phyloP scores from a whole-genome alignment of 805 yeast species.

The Saturnispora halmiae region DNA sequence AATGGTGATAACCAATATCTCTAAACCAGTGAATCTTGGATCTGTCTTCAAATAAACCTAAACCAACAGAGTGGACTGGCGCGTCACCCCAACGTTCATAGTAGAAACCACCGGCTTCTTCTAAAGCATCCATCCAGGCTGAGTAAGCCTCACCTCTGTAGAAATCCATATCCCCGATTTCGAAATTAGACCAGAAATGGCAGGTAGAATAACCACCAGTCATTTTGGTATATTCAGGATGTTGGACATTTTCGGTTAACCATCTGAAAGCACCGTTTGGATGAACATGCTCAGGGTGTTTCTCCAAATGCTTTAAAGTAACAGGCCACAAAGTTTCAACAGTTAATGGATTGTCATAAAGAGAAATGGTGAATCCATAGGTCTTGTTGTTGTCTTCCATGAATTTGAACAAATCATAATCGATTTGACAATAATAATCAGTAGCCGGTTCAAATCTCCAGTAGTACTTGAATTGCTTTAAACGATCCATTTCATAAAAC shows the following conservation, averaged over 20 bases:
- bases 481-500: conserved; percentile 53
- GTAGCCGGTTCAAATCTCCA: conserved; percentile 81
- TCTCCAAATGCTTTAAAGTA: conserved; percentile 50
- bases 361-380: conserved; percentile 65
- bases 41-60: conserved; percentile 64
- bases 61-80: conserved; percentile 75
- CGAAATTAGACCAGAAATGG: conserved; percentile 88
- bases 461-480: conserved; percentile 56
- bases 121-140: conserved; percentile 57
- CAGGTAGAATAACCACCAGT: conserved; percentile 49
- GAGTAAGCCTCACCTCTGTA: conserved; percentile 62
- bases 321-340: conserved; percentile 62
- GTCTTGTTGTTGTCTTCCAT: conserved; percentile 60
- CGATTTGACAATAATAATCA: conserved; percentile 55
- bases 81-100: conserved; percentile 95
- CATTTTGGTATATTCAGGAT: conserved; percentile 33
- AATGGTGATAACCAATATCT: conserved; percentile 71
- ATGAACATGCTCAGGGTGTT: conserved; percentile 52
- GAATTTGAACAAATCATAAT: conserved; percentile 71
- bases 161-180: conserved; percentile 77
- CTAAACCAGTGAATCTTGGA: conserved; percentile 75
- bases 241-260: conserved; percentile 43
- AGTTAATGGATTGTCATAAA: conserved; percentile 64
- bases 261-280: conserved; percentile 50
- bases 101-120: conserved; percentile 71